These are phyloP conservation scores for Saccharomyces mikatae DNA, from an alignment of 805 yeast genomes.

Conservation along the genomic window DNA sequence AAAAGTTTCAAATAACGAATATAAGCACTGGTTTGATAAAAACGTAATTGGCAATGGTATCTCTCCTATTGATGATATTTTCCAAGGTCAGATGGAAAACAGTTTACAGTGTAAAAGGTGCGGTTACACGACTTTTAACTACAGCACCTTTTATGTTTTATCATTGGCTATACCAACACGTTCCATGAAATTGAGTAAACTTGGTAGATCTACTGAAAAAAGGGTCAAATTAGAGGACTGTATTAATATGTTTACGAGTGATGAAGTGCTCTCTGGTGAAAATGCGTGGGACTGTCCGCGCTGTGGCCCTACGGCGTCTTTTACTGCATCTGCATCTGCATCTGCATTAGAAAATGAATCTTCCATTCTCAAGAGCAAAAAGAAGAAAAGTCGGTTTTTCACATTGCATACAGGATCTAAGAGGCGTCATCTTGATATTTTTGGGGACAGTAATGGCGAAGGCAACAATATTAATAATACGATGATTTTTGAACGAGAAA, in stretches of 20 bases:
- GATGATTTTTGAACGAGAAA: conserved; percentile 7
- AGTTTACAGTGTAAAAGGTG: conserved; percentile 57
- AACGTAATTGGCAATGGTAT: conserved; percentile 49
- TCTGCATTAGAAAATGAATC: not conserved
- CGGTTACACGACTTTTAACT: conserved; percentile 51
- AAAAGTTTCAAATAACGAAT: conserved; percentile 37
- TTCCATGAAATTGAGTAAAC: conserved; percentile 13
- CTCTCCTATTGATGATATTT: conserved; percentile 57
- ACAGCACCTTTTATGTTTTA: conserved; percentile 52
- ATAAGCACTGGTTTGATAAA: conserved; percentile 52
- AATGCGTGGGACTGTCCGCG: conserved; percentile 83
- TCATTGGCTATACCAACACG: conserved; percentile 52
- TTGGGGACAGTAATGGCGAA: conserved; percentile 3
- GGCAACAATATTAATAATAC: conserved; percentile 17
- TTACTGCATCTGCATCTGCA: conserved; percentile 8
- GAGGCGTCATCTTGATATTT: not conserved
- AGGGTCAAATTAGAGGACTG: conserved; percentile 51
- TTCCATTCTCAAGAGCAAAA: not conserved
- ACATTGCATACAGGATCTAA: not conserved
- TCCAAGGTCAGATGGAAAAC: conserved; percentile 69
- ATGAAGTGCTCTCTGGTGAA: conserved; percentile 59
- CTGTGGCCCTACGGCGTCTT: conserved; percentile 33
- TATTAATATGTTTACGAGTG: conserved; percentile 50
- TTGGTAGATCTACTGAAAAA: conserved; percentile 18
- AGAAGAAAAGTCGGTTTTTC: not conserved